Evolutionary conservation across 169 alveolate genomes (phyloP), one percentile per base, ranked within the genome.

Genomic region (Cryptosporidium parvum): DNA sequence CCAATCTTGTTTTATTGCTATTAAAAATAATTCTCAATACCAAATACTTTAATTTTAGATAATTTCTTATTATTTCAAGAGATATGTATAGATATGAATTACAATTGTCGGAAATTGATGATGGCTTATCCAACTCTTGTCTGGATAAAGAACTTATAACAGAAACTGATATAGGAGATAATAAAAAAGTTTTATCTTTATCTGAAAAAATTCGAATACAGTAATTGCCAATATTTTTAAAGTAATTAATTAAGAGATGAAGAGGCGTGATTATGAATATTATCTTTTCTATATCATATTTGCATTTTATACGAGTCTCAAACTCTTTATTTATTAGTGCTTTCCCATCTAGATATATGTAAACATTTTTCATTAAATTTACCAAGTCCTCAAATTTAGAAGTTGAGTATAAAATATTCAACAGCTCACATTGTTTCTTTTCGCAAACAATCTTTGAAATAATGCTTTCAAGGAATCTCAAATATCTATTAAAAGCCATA

Each of bases 91-190:
- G 31, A 53, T 12, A 33, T 56, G 31, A 39, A 53, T 35, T 29
- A 16, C 9, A 18, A 12, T 56, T 7, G 12, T 37, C 10, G 9
- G 23, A 18, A 8, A 52, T 26, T 10, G 68, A 33, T 48, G 45
- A 35, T 21, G 23, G 1, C 6, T 33, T 31, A 69, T 44, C 0
- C 33, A 44, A 16, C 56, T 58, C 37, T 16, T 18, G 18, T 33
- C 12, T 69, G 0, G 39, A 8, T 33, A 73, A 16, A 33, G 21
- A 33, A n/a, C 70, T 51, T 18, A 73, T 59, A 31, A 39, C 45
- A 10, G 86, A 73, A 73, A 73, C 31, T 16, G 86, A 73, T 37
- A 56, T 73, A 58, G 86, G 86, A 21, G 86, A 73, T 29, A 73
- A 52, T 56, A 73, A 2, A n/a, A 73, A 53, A 26, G 44, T 39